Evolutionary conservation across 2,329 filamentous ascomycete genomes (phyloP).

Genomic region (Byssothecium circinans): DNA sequence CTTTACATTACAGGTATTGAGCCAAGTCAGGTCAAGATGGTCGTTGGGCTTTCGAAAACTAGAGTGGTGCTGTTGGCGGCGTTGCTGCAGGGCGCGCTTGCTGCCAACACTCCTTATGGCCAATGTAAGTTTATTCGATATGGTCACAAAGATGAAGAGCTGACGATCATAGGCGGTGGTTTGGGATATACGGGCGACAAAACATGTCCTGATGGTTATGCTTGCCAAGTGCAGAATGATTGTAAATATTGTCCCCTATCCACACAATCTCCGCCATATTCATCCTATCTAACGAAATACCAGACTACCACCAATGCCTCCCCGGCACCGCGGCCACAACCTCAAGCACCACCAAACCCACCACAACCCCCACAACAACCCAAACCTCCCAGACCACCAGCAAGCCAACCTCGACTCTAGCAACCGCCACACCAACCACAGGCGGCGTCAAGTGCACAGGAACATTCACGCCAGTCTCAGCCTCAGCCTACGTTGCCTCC

Average conservation of each 20-base stretch:
- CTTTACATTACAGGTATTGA: too few species aligned
- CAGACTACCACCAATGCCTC: constrained; percentile 16
- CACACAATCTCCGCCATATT: background rate
- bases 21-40: too few species aligned
- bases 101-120: constrained; percentile 8
- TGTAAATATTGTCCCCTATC: constrained; percentile 11
- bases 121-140: constrained; percentile 12
- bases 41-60: too few species aligned
- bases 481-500: constrained; percentile 50
- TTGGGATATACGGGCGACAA: constrained; percentile 13
- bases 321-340: constrained; percentile 3
- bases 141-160: background rate
- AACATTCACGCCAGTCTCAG: constrained; percentile 51
- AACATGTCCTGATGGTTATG: constrained; percentile 10
- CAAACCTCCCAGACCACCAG: too few species aligned
- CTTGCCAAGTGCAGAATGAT: constrained; percentile 15
- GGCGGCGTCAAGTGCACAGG: constrained; percentile 42
- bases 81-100: constrained; percentile 12
- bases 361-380: too few species aligned
- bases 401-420: constrained; percentile 1
- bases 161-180: constrained; percentile 14
- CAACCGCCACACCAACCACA: background rate
- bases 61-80: constrained; percentile 13
- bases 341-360: too few species aligned
- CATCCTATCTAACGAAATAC: background rate